These are phyloP conservation scores for Yarrowia sp. DNA, from an alignment of 805 yeast species.

Conservation along the genomic window DNA sequence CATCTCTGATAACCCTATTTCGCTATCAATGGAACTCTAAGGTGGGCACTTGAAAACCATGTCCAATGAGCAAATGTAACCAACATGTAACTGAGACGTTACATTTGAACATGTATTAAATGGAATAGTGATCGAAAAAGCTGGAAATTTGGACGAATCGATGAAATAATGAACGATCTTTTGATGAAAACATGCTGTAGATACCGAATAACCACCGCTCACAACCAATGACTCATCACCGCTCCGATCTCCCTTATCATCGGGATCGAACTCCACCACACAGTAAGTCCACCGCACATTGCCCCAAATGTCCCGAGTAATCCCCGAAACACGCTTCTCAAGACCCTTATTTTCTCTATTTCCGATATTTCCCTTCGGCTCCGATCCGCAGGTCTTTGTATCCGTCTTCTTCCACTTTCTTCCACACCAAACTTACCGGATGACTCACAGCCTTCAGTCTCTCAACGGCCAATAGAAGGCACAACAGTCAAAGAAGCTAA, in stretches of 20 bases:
- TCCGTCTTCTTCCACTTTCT: conserved; percentile 5
- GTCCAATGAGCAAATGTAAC: not conserved
- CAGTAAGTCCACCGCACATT: no score
- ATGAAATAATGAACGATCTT: no score
- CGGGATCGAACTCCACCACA: no score
- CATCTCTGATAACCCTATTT: conserved; percentile 31
- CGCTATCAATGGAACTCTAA: conserved; percentile 8
- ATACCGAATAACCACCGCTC: no score
- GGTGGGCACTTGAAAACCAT: not conserved
- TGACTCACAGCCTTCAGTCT: conserved; percentile 9
- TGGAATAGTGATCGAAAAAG: no score
- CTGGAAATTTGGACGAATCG: no score
- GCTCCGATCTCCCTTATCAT: no score
- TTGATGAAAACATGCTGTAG: no score
- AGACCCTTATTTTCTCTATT: not conserved
- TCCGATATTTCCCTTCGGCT: not conserved
- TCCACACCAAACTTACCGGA: conserved; percentile 6
- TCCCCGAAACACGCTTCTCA: not conserved
- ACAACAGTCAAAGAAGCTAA: not conserved
- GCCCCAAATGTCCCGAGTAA: no score
- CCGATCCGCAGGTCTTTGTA: not conserved
- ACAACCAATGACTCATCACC: no score
- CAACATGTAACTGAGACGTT: conserved; percentile 12
- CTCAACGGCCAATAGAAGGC: not conserved
- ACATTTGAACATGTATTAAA: no score